These are phyloP conservation scores for Heritiera fomes DNA, from an alignment of 345 rosid species.

Conservation along the genomic window DNA sequence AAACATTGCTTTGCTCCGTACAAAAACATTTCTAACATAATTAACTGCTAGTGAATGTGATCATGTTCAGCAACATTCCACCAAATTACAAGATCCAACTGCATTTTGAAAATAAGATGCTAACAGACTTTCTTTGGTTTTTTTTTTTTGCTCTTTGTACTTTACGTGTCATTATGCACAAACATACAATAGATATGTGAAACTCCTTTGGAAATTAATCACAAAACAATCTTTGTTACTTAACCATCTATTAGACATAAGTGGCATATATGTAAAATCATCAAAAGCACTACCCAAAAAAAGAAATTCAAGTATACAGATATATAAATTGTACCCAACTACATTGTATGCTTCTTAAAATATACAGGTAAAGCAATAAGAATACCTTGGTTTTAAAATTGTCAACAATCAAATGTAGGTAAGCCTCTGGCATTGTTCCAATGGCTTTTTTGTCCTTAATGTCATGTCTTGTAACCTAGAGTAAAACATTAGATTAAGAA, in stretches of 20 bases:
- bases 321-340: neutral
- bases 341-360: neutral
- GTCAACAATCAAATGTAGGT: slow-evolving; percentile 82
- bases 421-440: slow-evolving; percentile 91
- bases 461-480: slow-evolving; percentile 94
- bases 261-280: neutral
- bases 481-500: slow-evolving; percentile 12
- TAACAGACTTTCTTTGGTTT: neutral
- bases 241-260: neutral
- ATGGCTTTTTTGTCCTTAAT: slow-evolving; percentile 66
- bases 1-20: neutral
- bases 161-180: neutral
- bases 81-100: neutral
- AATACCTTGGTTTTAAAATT: slow-evolving; percentile 76
- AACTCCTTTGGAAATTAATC: neutral
- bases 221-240: neutral
- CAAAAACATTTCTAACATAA: neutral
- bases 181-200: neutral
- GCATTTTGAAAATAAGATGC: neutral
- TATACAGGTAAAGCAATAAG: neutral
- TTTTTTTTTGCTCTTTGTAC: neutral
- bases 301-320: neutral
- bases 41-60: neutral
- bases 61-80: neutral
- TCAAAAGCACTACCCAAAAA: neutral